A percentile compares a stretch with the other conserved stretches of the same genome.
Conservation (phyloP, 1,139 yeast species). For the Debaryomyces subglobosus region DNA sequence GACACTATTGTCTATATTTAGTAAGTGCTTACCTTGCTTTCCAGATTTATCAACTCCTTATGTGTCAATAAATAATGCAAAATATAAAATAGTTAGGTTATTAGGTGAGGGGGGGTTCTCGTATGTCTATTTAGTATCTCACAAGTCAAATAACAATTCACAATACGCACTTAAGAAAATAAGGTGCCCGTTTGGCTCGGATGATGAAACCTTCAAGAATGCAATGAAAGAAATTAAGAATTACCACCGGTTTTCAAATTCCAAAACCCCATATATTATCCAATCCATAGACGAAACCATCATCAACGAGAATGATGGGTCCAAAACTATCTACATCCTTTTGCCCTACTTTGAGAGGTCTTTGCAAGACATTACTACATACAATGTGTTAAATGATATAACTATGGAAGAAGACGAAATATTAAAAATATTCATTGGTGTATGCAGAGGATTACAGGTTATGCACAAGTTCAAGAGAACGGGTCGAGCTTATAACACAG, state of each 20-base stretch:
- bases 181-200: slow-evolving; percentile 84
- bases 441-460: slow-evolving; percentile 72
- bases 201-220: slow-evolving; percentile 55
- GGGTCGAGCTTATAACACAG: slow-evolving; percentile 18
- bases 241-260: slow-evolving; percentile 64
- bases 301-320: slow-evolving; percentile 74
- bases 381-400: slow-evolving; percentile 57
- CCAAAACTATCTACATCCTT: slow-evolving; percentile 74
- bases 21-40: slow-evolving; percentile 45
- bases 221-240: slow-evolving; percentile 80
- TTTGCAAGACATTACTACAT: slow-evolving; percentile 75
- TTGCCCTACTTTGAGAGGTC: slow-evolving; percentile 76
- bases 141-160: slow-evolving; percentile 49
- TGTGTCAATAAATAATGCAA: slow-evolving; percentile 51
- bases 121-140: slow-evolving; percentile 76
- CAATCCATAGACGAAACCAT: slow-evolving; percentile 71
- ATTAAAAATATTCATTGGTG: slow-evolving; percentile 61
- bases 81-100: slow-evolving; percentile 62
- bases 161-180: slow-evolving; percentile 81
- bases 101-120: slow-evolving; percentile 92
- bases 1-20: slow-evolving; percentile 25
- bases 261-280: slow-evolving; percentile 64
- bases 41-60: slow-evolving; percentile 49
- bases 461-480: slow-evolving; percentile 67
- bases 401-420: slow-evolving; percentile 65